These are phyloP conservation scores for Colletotrichum sp. DNA, from an alignment of 2,329 filamentous ascomycete species.

Conservation along the genomic window DNA sequence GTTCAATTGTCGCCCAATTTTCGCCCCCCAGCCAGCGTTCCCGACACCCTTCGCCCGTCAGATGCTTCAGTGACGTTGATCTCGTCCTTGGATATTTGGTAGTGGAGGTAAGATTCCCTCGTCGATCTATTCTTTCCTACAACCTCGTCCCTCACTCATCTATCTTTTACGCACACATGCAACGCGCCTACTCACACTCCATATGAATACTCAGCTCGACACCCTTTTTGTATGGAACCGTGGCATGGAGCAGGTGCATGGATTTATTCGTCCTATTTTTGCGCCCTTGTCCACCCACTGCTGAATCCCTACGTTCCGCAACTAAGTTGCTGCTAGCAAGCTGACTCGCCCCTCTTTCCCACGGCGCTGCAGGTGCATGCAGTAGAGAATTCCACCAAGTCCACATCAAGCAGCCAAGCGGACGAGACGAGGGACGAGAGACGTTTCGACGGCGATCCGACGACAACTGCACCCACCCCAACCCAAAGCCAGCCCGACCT, in stretches of 20 bases:
- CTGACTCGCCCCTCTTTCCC: constrained; percentile 18
- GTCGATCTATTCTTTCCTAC: background rate
- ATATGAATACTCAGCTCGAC: background rate
- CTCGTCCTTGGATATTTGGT: background rate
- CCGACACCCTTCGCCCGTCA: background rate
- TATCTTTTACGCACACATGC: background rate
- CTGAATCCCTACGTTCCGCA: background rate
- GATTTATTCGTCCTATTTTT: constrained; percentile 13
- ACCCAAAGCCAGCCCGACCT: background rate
- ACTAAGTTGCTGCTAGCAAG: background rate
- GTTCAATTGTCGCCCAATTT: constrained; percentile 3
- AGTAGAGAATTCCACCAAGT: background rate
- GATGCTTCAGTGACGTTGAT: constrained; percentile 15
- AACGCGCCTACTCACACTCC: background rate
- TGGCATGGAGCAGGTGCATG: constrained; percentile 3
- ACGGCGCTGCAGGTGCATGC: constrained; percentile 18
- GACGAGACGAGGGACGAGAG: background rate
- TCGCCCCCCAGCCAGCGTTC: background rate
- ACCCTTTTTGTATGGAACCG: background rate
- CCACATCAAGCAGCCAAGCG: background rate
- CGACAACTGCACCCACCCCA: constrained; percentile 7
- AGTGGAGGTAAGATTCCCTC: background rate
- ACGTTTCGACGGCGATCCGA: constrained; percentile 17
- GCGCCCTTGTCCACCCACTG: background rate
- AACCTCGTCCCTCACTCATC: background rate